These are phyloP conservation scores for Pachysolen tannophilus DNA, from an alignment of 805 yeast species.

Conservation along the genomic window DNA sequence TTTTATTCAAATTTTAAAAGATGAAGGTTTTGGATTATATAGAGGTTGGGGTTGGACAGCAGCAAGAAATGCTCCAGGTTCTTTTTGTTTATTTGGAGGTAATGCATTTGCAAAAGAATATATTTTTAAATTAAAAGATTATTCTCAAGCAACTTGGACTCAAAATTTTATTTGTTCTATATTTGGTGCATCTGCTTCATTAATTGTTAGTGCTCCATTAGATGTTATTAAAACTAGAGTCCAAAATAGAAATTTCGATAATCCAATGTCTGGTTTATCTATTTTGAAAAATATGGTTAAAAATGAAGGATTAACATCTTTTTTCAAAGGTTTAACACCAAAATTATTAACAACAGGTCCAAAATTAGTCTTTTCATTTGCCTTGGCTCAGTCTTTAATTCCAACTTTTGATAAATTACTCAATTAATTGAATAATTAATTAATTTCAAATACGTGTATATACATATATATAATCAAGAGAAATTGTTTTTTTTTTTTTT, in stretches of 20 bases:
- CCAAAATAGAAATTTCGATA: slow-evolving; percentile 92
- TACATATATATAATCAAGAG: too few species aligned
- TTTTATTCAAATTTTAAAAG: slow-evolving; percentile 72
- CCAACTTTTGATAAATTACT: slow-evolving; percentile 86
- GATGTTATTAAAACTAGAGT: slow-evolving; percentile 98
- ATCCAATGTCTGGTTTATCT: slow-evolving; percentile 89
- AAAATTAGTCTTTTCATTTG: slow-evolving; percentile 95
- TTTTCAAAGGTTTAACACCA: slow-evolving; percentile 96
- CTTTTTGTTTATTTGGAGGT: slow-evolving; percentile 96
- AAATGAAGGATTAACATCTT: slow-evolving; percentile 83
- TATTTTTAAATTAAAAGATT: slow-evolving; percentile 78
- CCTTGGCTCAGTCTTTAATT: slow-evolving; percentile 92
- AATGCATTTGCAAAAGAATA: slow-evolving; percentile 98
- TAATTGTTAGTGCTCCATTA: slow-evolving; percentile 94
- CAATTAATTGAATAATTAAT: too few species aligned
- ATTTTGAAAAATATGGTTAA: slow-evolving; percentile 88
- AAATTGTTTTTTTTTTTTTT: background rate
- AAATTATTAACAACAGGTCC: slow-evolving; percentile 97
- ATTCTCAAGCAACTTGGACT: slow-evolving; percentile 85
- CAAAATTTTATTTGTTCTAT: slow-evolving; percentile 94
- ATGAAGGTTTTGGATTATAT: slow-evolving; percentile 90
- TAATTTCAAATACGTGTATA: too few species aligned
- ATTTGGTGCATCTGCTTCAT: slow-evolving; percentile 93
- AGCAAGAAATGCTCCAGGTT: slow-evolving; percentile 99
- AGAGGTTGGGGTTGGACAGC: slow-evolving; percentile 99